Conservation (phyloP, 1,139 yeast genomes). For the Debaryomycetaceae sp. region DNA sequence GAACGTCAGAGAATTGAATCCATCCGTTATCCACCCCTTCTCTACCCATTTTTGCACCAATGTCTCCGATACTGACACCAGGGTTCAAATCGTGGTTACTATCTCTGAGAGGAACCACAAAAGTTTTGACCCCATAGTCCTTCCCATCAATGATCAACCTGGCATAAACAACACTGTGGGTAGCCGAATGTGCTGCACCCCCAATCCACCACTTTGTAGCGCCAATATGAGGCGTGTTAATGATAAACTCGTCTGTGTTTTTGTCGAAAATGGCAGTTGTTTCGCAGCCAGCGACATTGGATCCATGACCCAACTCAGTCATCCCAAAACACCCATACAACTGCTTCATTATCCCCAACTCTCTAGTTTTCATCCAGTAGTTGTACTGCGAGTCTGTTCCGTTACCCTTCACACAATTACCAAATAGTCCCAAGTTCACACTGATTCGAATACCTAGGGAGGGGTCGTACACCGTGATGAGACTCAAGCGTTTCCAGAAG, state of each 20-base stretch:
- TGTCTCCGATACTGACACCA: constrained; percentile 83
- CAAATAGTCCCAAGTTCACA: constrained; percentile 48
- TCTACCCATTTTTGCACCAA: constrained; percentile 92
- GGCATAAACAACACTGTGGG: constrained; percentile 79
- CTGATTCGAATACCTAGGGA: constrained; percentile 49
- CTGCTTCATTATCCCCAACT: constrained; percentile 60
- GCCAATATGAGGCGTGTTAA: constrained; percentile 84
- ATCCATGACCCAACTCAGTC: constrained; percentile 94
- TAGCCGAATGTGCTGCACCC: constrained; percentile 93
- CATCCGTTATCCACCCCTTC: constrained; percentile 91
- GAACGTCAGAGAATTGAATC: constrained; percentile 83
- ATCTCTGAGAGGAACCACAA: constrained; percentile 86
- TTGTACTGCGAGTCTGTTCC: constrained; percentile 53
- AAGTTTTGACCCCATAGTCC: constrained; percentile 88
- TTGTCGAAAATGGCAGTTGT: constrained; percentile 84
- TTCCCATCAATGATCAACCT: constrained; percentile 75
- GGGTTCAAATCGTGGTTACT: constrained; percentile 65
- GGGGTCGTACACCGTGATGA: constrained; percentile 47
- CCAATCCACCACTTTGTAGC: constrained; percentile 99
- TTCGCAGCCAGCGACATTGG: constrained; percentile 88
- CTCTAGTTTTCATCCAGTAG: constrained; percentile 74
- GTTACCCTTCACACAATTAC: constrained; percentile 46
- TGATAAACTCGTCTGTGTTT: constrained; percentile 60
- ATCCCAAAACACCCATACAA: constrained; percentile 90
- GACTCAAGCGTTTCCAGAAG: constrained; percentile 33